Evolutionary conservation across 2,329 filamentous ascomycete species (phyloP).

Genomic region (Pestalotiopsis sp.): DNA sequence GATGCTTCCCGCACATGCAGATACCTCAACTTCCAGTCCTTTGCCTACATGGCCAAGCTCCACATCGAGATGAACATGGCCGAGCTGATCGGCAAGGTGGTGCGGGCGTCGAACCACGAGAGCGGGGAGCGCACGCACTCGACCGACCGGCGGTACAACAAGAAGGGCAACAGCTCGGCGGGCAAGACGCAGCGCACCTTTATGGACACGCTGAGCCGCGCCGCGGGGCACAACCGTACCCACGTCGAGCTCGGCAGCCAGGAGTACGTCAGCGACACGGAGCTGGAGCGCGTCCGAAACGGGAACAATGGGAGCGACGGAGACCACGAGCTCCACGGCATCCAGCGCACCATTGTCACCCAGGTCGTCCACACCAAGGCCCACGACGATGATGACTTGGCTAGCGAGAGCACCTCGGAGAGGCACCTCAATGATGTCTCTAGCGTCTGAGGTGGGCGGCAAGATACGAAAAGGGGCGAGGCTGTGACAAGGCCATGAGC

Average conservation of each 20-base stretch:
- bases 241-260: constrained; percentile 13
- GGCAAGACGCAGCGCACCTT: constrained; percentile 9
- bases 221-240: background rate
- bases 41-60: constrained; percentile 46
- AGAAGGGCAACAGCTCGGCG: constrained; percentile 2
- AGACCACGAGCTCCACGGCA: constrained; percentile 6
- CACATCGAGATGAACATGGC: constrained; percentile 50
- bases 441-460: background rate
- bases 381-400: background rate
- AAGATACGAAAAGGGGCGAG: too few relatives aligned
- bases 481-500: too few relatives aligned
- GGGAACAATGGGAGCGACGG: background rate
- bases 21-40: constrained; percentile 46
- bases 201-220: constrained; percentile 1
- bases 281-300: background rate
- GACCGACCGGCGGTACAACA: background rate
- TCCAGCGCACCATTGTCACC: constrained; percentile 13
- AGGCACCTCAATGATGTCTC: background rate
- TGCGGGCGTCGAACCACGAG: constrained; percentile 16
- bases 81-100: constrained; percentile 40
- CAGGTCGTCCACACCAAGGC: constrained; percentile 13
- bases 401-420: background rate
- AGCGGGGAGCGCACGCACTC: background rate
- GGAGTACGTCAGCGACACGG: background rate
- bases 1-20: background rate